Conservation (phyloP, 2,329 filamentous ascomycete genomes). For the Neodidymelliopsis sp. region DNA sequence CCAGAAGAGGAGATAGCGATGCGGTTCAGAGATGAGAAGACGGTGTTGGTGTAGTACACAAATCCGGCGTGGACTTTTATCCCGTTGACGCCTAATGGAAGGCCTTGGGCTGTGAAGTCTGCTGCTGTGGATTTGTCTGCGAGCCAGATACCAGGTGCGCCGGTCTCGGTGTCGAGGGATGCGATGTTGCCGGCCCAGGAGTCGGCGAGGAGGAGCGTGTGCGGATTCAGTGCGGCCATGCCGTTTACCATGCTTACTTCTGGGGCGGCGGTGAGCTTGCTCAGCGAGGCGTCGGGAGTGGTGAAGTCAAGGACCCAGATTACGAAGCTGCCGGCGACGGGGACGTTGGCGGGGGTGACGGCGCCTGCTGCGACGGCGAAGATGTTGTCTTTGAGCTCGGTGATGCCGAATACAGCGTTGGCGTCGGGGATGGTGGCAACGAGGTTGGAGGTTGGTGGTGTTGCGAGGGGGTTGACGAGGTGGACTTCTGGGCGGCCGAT, state of each 20-base stretch:
- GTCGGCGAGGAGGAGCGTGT: conserved; percentile 34
- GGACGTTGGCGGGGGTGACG: conserved; percentile 5
- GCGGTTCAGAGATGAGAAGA: conserved; percentile 16
- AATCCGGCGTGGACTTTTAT: conserved; percentile 18
- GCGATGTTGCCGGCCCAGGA: conserved; percentile 28
- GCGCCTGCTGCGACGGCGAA: conserved; percentile 43
- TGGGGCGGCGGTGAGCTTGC: conserved; percentile 26
- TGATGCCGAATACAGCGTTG: conserved; percentile 47
- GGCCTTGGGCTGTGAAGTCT: conserved; percentile 7
- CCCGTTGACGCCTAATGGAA: conserved; percentile 34
- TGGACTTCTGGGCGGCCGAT: conserved; percentile 44
- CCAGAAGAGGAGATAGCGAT: conserved; percentile 16
- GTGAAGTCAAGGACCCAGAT: conserved; percentile 31
- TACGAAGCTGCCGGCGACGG: conserved; percentile 16
- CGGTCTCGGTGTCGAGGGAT: conserved; percentile 19
- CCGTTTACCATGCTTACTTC: conserved; percentile 30
- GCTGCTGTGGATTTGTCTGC: conserved; percentile 22
- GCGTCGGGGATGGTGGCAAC: conserved; percentile 37
- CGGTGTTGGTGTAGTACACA: conserved; percentile 34
- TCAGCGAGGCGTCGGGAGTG: background rate
- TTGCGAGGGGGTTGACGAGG: conserved; percentile 41
- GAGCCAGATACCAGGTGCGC: conserved; percentile 16
- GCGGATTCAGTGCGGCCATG: conserved; percentile 24
- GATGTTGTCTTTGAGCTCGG: conserved; percentile 42
- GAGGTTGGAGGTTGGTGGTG: conserved; percentile 25